These are phyloP conservation scores for Telfairia occidentalis DNA, from an alignment of 331 rosid genomes.

Conservation along the genomic window DNA sequence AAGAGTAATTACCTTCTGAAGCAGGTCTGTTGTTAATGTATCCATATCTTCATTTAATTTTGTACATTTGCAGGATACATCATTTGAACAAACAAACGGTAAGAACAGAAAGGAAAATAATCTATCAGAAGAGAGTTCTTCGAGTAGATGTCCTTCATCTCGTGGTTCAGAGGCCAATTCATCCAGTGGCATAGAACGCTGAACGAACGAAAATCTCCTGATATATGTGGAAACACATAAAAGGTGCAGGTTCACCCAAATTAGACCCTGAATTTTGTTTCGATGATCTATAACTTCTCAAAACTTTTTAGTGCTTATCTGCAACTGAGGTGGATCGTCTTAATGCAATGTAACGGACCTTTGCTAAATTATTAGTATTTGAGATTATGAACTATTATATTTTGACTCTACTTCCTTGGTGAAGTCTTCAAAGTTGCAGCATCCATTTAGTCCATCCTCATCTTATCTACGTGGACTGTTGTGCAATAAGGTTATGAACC, in stretches of 20 bases:
- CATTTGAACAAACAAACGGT: slow-evolving; percentile 37
- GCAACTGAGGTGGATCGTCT: background rate
- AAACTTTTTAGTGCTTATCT: background rate
- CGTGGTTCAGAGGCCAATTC: slow-evolving; percentile 65
- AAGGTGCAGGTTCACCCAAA: slow-evolving; percentile 4
- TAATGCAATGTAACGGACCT: background rate
- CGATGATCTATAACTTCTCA: background rate
- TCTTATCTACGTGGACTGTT: background rate
- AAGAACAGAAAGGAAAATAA: slow-evolving; percentile 37
- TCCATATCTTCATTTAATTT: background rate
- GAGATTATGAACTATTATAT: background rate
- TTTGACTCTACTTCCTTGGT: background rate
- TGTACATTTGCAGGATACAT: slow-evolving; percentile 41
- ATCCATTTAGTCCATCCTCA: background rate
- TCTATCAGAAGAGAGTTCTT: slow-evolving; percentile 43
- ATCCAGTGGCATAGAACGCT: slow-evolving; percentile 40
- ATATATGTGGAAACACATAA: slow-evolving; percentile 14
- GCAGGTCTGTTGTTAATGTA: background rate
- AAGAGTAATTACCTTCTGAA: slow-evolving; percentile 2
- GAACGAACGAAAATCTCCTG: slow-evolving; percentile 36
- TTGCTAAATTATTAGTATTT: background rate
- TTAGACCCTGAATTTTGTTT: background rate
- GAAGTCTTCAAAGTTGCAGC: background rate
- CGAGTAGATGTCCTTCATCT: slow-evolving; percentile 62
- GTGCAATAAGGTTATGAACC: background rate